Base-by-base conservation (phyloP, 179 eudicot genomes). In the Pouteria campechiana region DNA sequence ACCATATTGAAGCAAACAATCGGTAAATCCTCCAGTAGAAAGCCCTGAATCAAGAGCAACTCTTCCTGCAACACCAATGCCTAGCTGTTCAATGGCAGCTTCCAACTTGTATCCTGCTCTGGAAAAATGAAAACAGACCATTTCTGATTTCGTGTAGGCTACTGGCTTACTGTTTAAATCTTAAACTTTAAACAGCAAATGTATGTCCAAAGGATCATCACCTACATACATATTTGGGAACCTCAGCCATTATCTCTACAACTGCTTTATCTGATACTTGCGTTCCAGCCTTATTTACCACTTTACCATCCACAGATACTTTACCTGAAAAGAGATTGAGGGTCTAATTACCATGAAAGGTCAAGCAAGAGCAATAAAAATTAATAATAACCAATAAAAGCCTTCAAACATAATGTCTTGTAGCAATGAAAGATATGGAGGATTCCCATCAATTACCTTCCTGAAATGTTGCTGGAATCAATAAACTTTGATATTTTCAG, bases 191-290 rank as follows among this genome's bases (percentile, higher is more conserved):
- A 20, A 39, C 35, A 24, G 37, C 31, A 2, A 42, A 41, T 38
- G 58, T 50, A 43, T 29, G 45, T 58, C 54, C 23, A 31, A 53
- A 64, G 84, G 75, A 48, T 73, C 67, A 79, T 82, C 96, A 90
- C 98, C 98, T 86, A 79, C 98, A 90, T 77, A 90, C 96, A 70
- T 90, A 90, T 90, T 90, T 90, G 24, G 98, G 98, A 51, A 74
- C 43, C 63, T 82, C 94, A 36, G 96, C 98, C 51, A 12, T 75
- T 56, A 90, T 90, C 72, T 76, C 96, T 58, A 90, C 92, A 23
- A 79, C 65, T 28, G 98, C 69, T 65, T 80, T 79, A 62, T 90
- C 85, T 19, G 98, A 63, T 30, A 90, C 64, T 33, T 76, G 96
- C 54, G 90, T 83, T 55, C 98, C 98, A 32, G 92, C 86, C 61